These are phyloP conservation scores for Nadsonia fulvescens DNA, from an alignment of 805 yeast genomes.

Conservation along the genomic window DNA sequence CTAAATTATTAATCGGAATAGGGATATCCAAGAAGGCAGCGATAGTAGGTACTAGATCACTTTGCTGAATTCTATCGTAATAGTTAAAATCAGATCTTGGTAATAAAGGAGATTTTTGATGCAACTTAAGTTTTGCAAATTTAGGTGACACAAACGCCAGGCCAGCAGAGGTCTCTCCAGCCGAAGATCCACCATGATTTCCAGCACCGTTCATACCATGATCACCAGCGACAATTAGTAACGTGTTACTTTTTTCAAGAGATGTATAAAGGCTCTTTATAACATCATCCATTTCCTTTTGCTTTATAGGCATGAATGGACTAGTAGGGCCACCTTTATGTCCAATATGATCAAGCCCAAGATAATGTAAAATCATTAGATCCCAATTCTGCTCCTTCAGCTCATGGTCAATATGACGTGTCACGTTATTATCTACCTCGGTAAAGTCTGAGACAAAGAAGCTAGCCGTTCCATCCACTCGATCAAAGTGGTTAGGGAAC, in stretches of 20 bases:
- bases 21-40: slow-evolving; percentile 43
- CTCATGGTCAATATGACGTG: slow-evolving; percentile 48
- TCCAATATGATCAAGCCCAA: slow-evolving; percentile 94
- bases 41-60: slow-evolving; percentile 58
- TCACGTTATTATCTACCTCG: slow-evolving; percentile 85
- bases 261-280: slow-evolving; percentile 19
- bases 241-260: slow-evolving; percentile 26
- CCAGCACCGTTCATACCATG: slow-evolving; percentile 96
- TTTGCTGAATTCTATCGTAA: slow-evolving; percentile 37
- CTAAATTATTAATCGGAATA: slow-evolving; percentile 57
- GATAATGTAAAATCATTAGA: slow-evolving; percentile 67
- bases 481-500: slow-evolving; percentile 49
- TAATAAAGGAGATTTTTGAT: slow-evolving; percentile 6
- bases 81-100: slow-evolving; percentile 31
- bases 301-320: slow-evolving; percentile 64
- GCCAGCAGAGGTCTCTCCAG: slow-evolving; percentile 84
- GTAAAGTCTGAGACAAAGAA: slow-evolving; percentile 91
- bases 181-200: slow-evolving; percentile 90
- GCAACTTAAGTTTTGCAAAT: slow-evolving; percentile 20
- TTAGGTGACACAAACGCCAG: slow-evolving; percentile 49
- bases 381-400: slow-evolving; percentile 43
- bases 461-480: slow-evolving; percentile 74
- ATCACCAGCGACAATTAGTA: slow-evolving; percentile 71
- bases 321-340: slow-evolving; percentile 90
- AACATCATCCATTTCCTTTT: slow-evolving; percentile 67